These are phyloP conservation scores for Earliella scabrosa DNA, from an alignment of 1,284 basidiomycete genomes.

Conservation along the genomic window DNA sequence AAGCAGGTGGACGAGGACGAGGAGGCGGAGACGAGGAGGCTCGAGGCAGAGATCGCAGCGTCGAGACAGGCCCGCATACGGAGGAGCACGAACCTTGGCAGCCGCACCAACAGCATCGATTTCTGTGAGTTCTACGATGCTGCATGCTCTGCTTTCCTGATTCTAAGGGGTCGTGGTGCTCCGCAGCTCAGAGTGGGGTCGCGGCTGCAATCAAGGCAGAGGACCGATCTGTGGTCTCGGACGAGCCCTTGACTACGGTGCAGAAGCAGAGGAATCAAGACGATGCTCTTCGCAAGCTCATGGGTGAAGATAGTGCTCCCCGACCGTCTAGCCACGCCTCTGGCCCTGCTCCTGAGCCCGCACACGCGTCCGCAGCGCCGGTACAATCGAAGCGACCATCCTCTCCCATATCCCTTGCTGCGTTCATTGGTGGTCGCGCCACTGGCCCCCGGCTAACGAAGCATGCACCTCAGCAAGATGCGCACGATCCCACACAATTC, in stretches of 20 bases:
- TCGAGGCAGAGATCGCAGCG: slow-evolving; percentile 78
- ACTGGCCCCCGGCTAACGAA: slow-evolving; percentile 71
- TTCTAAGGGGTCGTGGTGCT: background rate
- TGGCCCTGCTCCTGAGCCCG: slow-evolving; percentile 20
- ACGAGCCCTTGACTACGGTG: slow-evolving; percentile 33
- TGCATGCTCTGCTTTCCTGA: background rate
- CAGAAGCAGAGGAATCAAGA: slow-evolving; percentile 49
- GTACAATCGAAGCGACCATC: slow-evolving; percentile 27
- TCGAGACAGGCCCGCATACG: slow-evolving; percentile 70
- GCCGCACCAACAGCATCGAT: slow-evolving; percentile 45
- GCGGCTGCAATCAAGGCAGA: slow-evolving; percentile 30
- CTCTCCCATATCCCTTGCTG: slow-evolving; percentile 68
- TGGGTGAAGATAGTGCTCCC: slow-evolving; percentile 22
- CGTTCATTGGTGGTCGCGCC: slow-evolving; percentile 77
- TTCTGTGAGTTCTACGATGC: slow-evolving; percentile 42
- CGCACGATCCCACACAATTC: slow-evolving; percentile 66
- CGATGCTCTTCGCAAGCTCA: slow-evolving; percentile 50
- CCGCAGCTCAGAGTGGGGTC: slow-evolving; percentile 27
- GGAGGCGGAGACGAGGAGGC: slow-evolving; percentile 69
- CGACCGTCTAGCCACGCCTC: slow-evolving; percentile 13
- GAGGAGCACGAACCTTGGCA: slow-evolving; percentile 54
- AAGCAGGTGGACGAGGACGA: slow-evolving; percentile 80
- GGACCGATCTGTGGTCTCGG: slow-evolving; percentile 25
- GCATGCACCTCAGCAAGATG: slow-evolving; percentile 72
- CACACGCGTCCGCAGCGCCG: slow-evolving; percentile 6